Evolutionary conservation across 768 basidiomycete species (phyloP).

Genomic region (Xanthoconium stramineum): DNA sequence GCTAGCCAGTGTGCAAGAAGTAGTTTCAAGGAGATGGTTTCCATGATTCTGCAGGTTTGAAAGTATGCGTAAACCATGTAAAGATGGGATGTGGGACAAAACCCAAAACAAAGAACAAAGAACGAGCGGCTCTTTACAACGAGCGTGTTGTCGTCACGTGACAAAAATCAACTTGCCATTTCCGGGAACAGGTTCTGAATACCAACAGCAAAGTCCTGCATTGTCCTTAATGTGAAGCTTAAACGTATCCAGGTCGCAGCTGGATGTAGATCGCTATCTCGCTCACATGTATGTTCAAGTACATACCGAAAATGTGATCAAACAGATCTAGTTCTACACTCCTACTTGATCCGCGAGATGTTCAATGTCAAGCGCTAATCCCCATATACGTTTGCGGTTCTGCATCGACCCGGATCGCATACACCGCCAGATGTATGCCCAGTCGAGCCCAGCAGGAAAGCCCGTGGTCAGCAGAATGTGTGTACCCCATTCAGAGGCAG

Average conservation of each 20-base stretch:
- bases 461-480: background rate
- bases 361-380: background rate
- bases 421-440: conserved; percentile 1
- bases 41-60: background rate
- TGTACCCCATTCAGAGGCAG: background rate
- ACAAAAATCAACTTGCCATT: conserved; percentile 8
- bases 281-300: no score
- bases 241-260: no score
- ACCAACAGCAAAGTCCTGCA: no score
- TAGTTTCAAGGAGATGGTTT: background rate
- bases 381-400: background rate
- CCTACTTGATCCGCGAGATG: background rate
- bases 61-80: background rate
- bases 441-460: background rate
- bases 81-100: background rate
- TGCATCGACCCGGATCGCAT: background rate
- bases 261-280: no score
- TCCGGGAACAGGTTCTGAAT: no score
- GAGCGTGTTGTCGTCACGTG: conserved; percentile 17
- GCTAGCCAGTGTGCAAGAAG: conserved; percentile 15
- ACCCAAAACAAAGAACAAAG: background rate
- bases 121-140: background rate
- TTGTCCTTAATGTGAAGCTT: no score
- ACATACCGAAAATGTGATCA: background rate
- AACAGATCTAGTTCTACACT: background rate